A percentile compares a stretch with the other conserved stretches of the same genome.
These are phyloP conservation scores for Magnusiomyces paraingens DNA, from an alignment of 1,139 yeast species.

Conservation along the genomic window DNA sequence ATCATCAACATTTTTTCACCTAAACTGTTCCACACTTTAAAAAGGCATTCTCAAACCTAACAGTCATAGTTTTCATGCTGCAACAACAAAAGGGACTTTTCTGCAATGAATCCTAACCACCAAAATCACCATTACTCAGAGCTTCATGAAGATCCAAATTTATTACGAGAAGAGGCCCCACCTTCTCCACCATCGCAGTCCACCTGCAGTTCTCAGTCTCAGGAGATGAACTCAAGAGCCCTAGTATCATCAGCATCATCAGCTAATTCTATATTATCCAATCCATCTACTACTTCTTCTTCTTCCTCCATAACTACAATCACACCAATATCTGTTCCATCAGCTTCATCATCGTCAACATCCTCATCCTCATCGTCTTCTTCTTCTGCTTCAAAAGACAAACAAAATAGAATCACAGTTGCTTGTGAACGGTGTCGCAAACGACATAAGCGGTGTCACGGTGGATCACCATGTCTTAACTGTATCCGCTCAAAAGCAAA, in stretches of 20 bases:
- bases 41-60: too few species aligned
- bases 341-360: background rate
- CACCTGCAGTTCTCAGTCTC: too few species aligned
- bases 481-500: slow-evolving; percentile 52
- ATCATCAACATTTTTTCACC: too few species aligned
- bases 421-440: slow-evolving; percentile 64
- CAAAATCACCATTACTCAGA: too few species aligned
- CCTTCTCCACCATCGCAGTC: too few species aligned
- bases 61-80: too few species aligned
- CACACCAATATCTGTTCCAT: background rate
- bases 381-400: background rate
- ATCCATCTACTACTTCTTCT: background rate
- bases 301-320: background rate
- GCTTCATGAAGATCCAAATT: too few species aligned
- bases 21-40: too few species aligned
- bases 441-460: slow-evolving; percentile 75
- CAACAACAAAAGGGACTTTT: too few species aligned
- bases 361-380: background rate
- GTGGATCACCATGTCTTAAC: slow-evolving; percentile 69
- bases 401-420: slow-evolving; percentile 13
- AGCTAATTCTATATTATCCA: background rate
- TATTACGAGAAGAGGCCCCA: too few species aligned
- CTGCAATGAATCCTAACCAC: too few species aligned
- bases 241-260: background rate
- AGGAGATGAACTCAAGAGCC: too few species aligned